Conservation (phyloP, 2,329 filamentous ascomycete species). For the Hypomyces rosellus region DNA sequence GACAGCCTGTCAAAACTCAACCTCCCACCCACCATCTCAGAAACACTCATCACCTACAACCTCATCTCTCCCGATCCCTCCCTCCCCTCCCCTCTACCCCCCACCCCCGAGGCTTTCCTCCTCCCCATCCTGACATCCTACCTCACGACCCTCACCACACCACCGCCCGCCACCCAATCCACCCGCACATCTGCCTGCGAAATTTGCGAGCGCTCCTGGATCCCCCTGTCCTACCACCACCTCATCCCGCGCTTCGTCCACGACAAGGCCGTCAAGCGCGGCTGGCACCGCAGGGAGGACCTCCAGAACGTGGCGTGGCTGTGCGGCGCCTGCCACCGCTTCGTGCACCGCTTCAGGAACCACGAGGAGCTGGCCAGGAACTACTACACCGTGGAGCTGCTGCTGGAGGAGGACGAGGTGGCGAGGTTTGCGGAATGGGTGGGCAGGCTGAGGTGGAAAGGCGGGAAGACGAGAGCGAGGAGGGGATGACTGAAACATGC, state of each 20-base stretch:
- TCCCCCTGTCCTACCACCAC: slow-evolving; percentile 77
- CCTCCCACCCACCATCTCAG: slow-evolving; percentile 45
- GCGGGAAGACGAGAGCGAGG: slow-evolving; percentile 11
- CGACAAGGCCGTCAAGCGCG: slow-evolving; percentile 66
- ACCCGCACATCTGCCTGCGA: slow-evolving; percentile 61
- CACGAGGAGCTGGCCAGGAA: slow-evolving; percentile 73
- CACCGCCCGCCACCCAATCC: slow-evolving; percentile 57
- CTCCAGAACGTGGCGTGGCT: slow-evolving; percentile 80
- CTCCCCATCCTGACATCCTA: slow-evolving; percentile 58
- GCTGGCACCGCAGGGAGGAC: slow-evolving; percentile 71
- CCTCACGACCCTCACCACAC: slow-evolving; percentile 47
- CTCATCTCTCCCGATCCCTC: slow-evolving; percentile 43
- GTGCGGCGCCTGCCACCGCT: slow-evolving; percentile 76
- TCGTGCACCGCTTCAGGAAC: slow-evolving; percentile 67
- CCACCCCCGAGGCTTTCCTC: slow-evolving; percentile 49
- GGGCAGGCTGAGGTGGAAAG: slow-evolving; percentile 67
- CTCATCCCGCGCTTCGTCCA: slow-evolving; percentile 75
- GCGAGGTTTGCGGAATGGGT: slow-evolving; percentile 67
- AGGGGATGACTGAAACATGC: not conserved
- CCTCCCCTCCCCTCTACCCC: slow-evolving; percentile 29
- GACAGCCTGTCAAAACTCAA: slow-evolving; percentile 49
- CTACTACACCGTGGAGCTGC: slow-evolving; percentile 65
- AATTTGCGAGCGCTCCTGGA: slow-evolving; percentile 68
- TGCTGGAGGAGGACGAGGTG: slow-evolving; percentile 67
- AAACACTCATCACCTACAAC: slow-evolving; percentile 62